Conservation (phyloP, 2,329 filamentous ascomycete species). For the Stachybotrys elegans region DNA sequence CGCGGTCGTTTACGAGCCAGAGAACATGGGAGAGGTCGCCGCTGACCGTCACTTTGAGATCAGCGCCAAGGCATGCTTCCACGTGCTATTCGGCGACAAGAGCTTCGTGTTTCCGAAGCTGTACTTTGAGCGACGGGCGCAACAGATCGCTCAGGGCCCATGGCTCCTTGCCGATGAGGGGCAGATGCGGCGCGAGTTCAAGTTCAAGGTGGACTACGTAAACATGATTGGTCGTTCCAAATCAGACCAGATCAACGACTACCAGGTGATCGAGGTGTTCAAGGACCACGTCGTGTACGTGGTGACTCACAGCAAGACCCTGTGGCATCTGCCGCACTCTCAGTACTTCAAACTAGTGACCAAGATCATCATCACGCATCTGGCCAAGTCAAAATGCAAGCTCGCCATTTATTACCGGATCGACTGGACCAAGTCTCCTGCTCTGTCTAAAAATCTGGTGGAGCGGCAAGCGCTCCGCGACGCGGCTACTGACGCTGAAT, state of each 20-base stretch:
- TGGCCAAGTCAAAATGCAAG: conserved; percentile 88
- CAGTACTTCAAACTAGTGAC: conserved; percentile 75
- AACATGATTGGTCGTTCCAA: conserved; percentile 60
- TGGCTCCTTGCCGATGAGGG: conserved; percentile 71
- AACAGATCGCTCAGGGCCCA: conserved; percentile 77
- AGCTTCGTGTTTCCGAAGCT: conserved; percentile 90
- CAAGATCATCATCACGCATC: conserved; percentile 90
- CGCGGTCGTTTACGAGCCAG: conserved; percentile 78
- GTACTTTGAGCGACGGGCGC: conserved; percentile 75
- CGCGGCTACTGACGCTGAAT: conserved; percentile 64
- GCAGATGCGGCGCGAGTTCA: conserved; percentile 71
- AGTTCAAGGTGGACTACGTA: conserved; percentile 67
- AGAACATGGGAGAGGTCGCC: conserved; percentile 70
- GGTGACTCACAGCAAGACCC: conserved; percentile 56
- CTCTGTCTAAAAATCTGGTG: conserved; percentile 56
- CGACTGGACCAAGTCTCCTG: conserved; percentile 72
- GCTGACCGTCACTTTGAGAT: conserved; percentile 83
- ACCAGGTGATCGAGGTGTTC: conserved; percentile 79
- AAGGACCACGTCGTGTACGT: conserved; percentile 70
- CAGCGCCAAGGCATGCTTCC: conserved; percentile 90
- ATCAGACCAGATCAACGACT: conserved; percentile 65
- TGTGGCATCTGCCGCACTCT: conserved; percentile 82
- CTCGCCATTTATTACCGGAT: conserved; percentile 82
- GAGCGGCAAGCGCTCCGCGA: conserved; percentile 72
- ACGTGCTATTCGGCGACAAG: conserved; percentile 94